Evolutionary conservation across 179 eudicot genomes (phyloP), one percentile per base, ranked within the genome.

Genomic region (Gypsophila paniculata): DNA sequence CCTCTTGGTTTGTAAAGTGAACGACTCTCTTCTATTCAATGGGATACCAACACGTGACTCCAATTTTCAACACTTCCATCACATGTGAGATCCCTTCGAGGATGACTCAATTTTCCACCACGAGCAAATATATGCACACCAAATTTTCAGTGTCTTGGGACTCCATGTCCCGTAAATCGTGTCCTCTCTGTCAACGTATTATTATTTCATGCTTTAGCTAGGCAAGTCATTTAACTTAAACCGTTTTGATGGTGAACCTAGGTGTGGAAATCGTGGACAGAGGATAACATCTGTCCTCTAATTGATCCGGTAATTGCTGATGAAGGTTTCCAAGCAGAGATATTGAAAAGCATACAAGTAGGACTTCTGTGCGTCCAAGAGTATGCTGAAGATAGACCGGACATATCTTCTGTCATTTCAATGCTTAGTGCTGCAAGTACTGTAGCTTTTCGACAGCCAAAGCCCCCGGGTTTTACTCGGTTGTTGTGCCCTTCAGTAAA

Each of bases 281-380:
- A 79, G 8, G 78, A 74, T 13, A 36, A 59, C 14, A 21, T 77
- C 10, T 2, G 70, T 23, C 65, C 74, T 46, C 2, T 80, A 15
- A 54, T 77, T 12, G 83, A 82, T 79, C 75, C 85, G 60, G 19
- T 48, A 15, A 34, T 82, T 8, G 23, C 44, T 7, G 69, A 72
- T 22, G 62, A 77, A 48, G 14, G 32, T 23, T 48, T 29, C 48
- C 23, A 67, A 62, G 52, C 9, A 52, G 79, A 79, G 76, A 61
- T 79, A 11, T 68, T 70, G 48, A 72, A 71, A 63, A 76, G 78
- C 52, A 72, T 81, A 18, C 70, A 74, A 19, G 65, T 82, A 18
- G 83, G 83, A 7, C 72, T 84, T 14, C 67, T 82, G 29, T 82
- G 83, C 36, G 82, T 84, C 18, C 83, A 84, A 75, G 85, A 81